phyloP scores from a whole-genome alignment of 495 filamentous ascomycete species.

The Aspergillus conjunctus region DNA sequence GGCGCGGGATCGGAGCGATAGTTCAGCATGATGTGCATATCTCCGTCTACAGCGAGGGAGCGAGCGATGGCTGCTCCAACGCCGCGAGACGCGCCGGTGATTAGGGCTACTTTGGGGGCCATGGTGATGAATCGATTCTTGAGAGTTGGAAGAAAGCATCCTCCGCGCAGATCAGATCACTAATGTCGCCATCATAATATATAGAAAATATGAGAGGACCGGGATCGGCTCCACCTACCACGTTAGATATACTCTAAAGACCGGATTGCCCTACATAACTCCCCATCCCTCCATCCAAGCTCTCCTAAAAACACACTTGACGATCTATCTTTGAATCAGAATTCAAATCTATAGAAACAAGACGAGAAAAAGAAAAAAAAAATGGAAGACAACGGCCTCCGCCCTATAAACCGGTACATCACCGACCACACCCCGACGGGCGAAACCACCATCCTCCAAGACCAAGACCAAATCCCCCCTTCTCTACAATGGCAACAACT shows the following conservation, averaged over 20 bases:
- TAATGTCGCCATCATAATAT: too few species aligned
- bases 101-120: slow-evolving; percentile 4
- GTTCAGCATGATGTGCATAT: neutral
- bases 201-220: too few species aligned
- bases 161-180: too few species aligned
- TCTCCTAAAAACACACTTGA: too few species aligned
- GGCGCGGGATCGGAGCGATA: neutral
- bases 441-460: neutral
- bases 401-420: neutral
- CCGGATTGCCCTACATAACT: too few species aligned
- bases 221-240: too few species aligned
- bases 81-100: slow-evolving; percentile 4
- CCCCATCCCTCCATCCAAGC: too few species aligned
- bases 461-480: neutral
- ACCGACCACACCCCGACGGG: neutral
- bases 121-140: neutral
- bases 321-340: too few species aligned
- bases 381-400: slow-evolving; percentile 3
- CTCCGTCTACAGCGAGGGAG: neutral
- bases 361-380: neutral
- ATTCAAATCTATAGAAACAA: too few species aligned
- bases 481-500: slow-evolving; percentile 1
- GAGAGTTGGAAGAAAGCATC: too few species aligned
- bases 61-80: slow-evolving; percentile 1
- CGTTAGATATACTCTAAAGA: too few species aligned